A percentile compares a stretch with the other conserved stretches of the same genome.
Conservation (phyloP, 306 rosid species). For the Quercus wislizeni region DNA sequence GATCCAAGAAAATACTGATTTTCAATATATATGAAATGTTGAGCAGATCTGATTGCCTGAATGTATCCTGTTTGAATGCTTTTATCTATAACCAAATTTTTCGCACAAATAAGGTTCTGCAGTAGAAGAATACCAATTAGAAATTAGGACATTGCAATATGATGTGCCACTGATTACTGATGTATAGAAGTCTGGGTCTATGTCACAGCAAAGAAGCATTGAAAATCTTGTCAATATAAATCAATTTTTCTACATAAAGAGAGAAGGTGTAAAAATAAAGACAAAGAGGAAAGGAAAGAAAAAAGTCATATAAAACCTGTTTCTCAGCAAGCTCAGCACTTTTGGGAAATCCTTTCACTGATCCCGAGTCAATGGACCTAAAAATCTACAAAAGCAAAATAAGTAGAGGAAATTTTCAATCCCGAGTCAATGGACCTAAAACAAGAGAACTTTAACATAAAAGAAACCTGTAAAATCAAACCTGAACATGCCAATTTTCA, state of each 20-base stretch:
- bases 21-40: slow-evolving; percentile 88
- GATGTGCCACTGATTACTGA: not conserved
- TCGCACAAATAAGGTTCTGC: slow-evolving; percentile 84
- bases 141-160: slow-evolving; percentile 1
- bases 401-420: not conserved
- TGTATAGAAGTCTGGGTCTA: not conserved
- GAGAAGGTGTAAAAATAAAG: not conserved
- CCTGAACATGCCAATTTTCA: slow-evolving; percentile 98
- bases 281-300: not conserved
- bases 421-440: too few species aligned
- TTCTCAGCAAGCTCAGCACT: slow-evolving; percentile 29
- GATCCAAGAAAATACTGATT: slow-evolving; percentile 94
- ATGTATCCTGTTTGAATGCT: slow-evolving; percentile 92
- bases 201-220: not conserved
- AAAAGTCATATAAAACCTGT: slow-evolving; percentile 40
- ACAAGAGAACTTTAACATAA: not conserved
- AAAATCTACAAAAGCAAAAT: slow-evolving; percentile 58
- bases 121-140: slow-evolving; percentile 24
- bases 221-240: slow-evolving; percentile 8
- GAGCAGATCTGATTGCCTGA: slow-evolving; percentile 96
- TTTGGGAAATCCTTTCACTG: slow-evolving; percentile 88
- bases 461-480: slow-evolving; percentile 32
- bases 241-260: slow-evolving; percentile 1
- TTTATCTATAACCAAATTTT: slow-evolving; percentile 65
- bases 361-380: slow-evolving; percentile 92